Evolutionary conservation across 306 rosid genomes (phyloP), one percentile per base, ranked within the genome.

Genomic region (Inga oerstediana): DNA sequence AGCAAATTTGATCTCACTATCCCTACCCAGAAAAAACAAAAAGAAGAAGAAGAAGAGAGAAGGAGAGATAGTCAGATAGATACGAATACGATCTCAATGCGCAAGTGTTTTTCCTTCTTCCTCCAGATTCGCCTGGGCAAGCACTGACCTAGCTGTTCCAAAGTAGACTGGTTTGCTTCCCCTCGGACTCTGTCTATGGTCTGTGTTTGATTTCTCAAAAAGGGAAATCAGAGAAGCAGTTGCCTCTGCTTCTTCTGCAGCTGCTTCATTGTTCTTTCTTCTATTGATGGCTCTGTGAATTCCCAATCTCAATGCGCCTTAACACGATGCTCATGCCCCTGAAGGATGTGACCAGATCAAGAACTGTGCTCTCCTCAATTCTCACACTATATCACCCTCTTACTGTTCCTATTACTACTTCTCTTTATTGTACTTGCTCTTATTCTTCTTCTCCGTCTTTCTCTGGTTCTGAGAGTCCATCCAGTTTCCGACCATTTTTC

Each of bases 331-430:
- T 62, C 1, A 12, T 79, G 34, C 69, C 88, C 13, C 85, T 81
- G 46, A 85, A 83, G 72, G 77, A 83, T 41, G 79, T 81, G 80
- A 77, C 85, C 61, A 89, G 82, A 76, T 77, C 78, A 79, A 82
- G 83, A 62, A 30, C 81, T 10, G 41, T 82, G 5, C 45, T 86
- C 81, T 79, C 76, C 62, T 80, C 84, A 2, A 32, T 84, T 27
- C 44, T 78, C 61, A 44, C 59, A 3, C 65, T 30, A 41, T 20
- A 32, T 58, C 45, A 24, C 56, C 54, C 10, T 6, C 27, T 68
- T 3, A 20, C 11, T 17, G 73, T 37, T 68, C 34, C 52, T 10
- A 41, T 70, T n/a, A 4, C 75, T n/a, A 10, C 52, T 41, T 70
- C 75, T 70, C 8, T 20, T 45, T 16, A n/a, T 46, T 72, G 59